Evolutionary conservation across 1,284 basidiomycete genomes (phyloP), one percentile per base, ranked within the genome.

Genomic region (Leccinum angustisporum): DNA sequence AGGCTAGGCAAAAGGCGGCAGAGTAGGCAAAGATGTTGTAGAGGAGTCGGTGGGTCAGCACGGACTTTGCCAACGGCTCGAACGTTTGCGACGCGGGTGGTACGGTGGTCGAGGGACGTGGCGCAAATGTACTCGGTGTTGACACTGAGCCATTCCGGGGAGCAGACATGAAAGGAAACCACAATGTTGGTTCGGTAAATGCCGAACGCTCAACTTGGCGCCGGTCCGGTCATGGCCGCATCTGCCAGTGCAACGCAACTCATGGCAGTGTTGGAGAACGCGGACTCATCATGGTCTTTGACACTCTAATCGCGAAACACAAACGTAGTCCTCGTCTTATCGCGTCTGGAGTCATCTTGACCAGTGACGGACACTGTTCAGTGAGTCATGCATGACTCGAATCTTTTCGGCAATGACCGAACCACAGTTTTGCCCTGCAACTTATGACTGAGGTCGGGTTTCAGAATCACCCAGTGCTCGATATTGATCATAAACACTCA

Each of bases 11-110:
- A 61, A 78, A 78, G 4, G 77, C 66, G 0, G 77, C 78, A 51
- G 86, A 85, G 34, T 78, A 77, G 11, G 80, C 70, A 61, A 90
- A 82, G 48, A 86, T 79, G 62, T 75, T 76, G 67, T 79, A 79
- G 30, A 80, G 73, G 4, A 87, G 80, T 58, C 87, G 82, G 69
- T 84, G 82, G 59, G 78, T 80, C 59, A 90, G 77, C 10, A 86
- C 76, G 5, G 78, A 71, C 67, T 85, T 87, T 4, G 84, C 80
- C 34, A 83, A 79, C 11, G 87, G 87, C 64, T 88, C 86, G 67
- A 84, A 90, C 1, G 77, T 73, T 66, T 83, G 79, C 6, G 79
- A 70, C 5, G 85, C 71, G 2, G 81, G 75, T 5, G 83, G 83
- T 11, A 86, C 73, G 10, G 77, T 72, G 0, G 81, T 80, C 4